A percentile compares a stretch with the other conserved stretches of the same genome.
phyloP scores from a whole-genome alignment of 108 stramenopile genomes.

The Stephanodiscus minutulus region DNA sequence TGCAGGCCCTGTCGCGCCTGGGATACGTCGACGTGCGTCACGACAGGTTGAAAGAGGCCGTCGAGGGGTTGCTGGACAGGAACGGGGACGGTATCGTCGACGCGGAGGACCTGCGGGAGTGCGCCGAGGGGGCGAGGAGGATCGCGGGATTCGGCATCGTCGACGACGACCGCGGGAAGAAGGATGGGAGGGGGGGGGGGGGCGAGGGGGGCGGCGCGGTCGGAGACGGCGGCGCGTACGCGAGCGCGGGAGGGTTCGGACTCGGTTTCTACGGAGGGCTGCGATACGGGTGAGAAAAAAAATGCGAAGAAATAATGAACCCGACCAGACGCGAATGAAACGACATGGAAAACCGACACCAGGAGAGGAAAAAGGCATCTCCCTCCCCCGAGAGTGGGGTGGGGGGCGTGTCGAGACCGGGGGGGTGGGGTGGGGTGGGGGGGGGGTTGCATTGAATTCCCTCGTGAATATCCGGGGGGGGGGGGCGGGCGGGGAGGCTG shows the following conservation, averaged over 20 bases:
- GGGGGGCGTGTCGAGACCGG: background rate
- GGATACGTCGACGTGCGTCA: slow-evolving; percentile 55
- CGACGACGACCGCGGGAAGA: slow-evolving; percentile 5
- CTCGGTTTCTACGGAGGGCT: slow-evolving; percentile 48
- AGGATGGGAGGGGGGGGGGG: slow-evolving; percentile 37
- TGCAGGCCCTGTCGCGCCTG: background rate
- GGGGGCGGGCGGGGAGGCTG: too few species aligned
- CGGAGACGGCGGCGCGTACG: slow-evolving; percentile 2
- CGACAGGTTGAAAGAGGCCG: slow-evolving; percentile 50
- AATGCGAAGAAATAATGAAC: too few species aligned
- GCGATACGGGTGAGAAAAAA: slow-evolving; percentile 32
- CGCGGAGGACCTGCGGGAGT: slow-evolving; percentile 27
- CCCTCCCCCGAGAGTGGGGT: background rate
- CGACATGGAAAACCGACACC: too few species aligned
- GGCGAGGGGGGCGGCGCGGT: slow-evolving; percentile 31
- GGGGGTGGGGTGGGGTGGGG: background rate
- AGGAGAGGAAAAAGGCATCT: too few species aligned
- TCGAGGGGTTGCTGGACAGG: slow-evolving; percentile 39
- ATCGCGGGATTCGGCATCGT: slow-evolving; percentile 41
- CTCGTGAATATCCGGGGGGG: too few species aligned
- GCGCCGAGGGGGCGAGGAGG: slow-evolving; percentile 30
- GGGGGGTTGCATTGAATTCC: too few species aligned
- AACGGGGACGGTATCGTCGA: slow-evolving; percentile 46
- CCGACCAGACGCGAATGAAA: too few species aligned
- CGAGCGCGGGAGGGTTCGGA: slow-evolving; percentile 42